Conservation (phyloP, 2,329 filamentous ascomycete genomes). For the Madurella fahalii region DNA sequence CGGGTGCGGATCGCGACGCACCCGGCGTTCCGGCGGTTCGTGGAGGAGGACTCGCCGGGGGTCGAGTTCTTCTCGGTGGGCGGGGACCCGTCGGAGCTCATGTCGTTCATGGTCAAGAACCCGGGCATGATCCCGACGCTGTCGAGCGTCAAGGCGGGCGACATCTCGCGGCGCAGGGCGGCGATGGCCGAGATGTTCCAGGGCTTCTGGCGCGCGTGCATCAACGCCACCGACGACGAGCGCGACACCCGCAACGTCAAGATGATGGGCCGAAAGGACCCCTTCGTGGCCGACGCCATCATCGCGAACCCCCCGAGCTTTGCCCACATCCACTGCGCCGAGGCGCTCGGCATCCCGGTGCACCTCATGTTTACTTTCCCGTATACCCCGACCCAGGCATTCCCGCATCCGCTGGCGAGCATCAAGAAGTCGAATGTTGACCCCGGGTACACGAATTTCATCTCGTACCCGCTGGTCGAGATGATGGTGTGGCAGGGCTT, state of each 20-base stretch:
- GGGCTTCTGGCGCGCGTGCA: slow-evolving; percentile 76
- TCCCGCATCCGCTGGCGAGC: slow-evolving; percentile 73
- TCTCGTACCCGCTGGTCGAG: slow-evolving; percentile 75
- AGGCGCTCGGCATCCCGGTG: slow-evolving; percentile 70
- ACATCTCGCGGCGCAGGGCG: slow-evolving; percentile 62
- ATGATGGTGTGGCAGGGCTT: slow-evolving; percentile 91
- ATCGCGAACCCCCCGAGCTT: slow-evolving; percentile 80
- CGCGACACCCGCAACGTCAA: slow-evolving; percentile 56
- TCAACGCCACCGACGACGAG: slow-evolving; percentile 68
- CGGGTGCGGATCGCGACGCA: slow-evolving; percentile 76
- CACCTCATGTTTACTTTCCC: slow-evolving; percentile 90
- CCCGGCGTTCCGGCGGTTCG: slow-evolving; percentile 70
- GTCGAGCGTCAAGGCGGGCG: slow-evolving; percentile 67
- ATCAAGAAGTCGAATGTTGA: slow-evolving; percentile 71
- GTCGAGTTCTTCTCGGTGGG: slow-evolving; percentile 78
- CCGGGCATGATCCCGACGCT: slow-evolving; percentile 71
- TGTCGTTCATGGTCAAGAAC: slow-evolving; percentile 89
- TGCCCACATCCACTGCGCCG: slow-evolving; percentile 74
- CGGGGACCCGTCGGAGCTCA: slow-evolving; percentile 73
- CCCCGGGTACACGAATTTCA: slow-evolving; percentile 70
- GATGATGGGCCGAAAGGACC: slow-evolving; percentile 59
- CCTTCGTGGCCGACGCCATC: slow-evolving; percentile 72
- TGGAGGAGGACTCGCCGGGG: slow-evolving; percentile 57
- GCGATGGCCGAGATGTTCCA: slow-evolving; percentile 80
- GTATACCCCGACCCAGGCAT: slow-evolving; percentile 69